Conservation (phyloP, 1,284 basidiomycete species). For the Dichomitus squalens region DNA sequence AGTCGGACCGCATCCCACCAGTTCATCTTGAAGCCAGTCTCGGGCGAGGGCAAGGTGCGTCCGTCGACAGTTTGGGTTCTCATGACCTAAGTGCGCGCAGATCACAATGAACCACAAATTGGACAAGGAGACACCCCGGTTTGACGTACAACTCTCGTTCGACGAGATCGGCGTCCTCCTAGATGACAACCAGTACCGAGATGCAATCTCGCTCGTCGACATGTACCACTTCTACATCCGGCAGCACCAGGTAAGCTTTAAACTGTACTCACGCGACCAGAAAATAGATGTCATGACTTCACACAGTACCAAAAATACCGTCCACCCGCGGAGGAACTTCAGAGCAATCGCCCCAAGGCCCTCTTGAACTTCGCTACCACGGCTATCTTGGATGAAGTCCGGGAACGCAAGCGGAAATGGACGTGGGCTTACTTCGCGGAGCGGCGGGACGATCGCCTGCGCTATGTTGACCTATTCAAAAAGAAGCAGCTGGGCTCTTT, state of each 20-base stretch:
- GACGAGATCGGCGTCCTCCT: constrained; percentile 94
- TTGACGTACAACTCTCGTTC: constrained; percentile 90
- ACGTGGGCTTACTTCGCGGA: constrained; percentile 92
- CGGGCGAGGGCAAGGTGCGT: constrained; percentile 87
- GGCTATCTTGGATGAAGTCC: constrained; percentile 87
- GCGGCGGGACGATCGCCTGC: constrained; percentile 83
- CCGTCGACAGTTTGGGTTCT: background rate
- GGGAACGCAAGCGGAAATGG: constrained; percentile 86
- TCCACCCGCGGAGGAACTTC: constrained; percentile 65
- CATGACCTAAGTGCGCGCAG: constrained; percentile 39
- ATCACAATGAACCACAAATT: constrained; percentile 84
- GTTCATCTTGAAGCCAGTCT: constrained; percentile 95
- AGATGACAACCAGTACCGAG: constrained; percentile 95
- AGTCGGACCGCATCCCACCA: constrained; percentile 73
- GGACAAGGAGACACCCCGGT: constrained; percentile 77
- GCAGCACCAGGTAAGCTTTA: constrained; percentile 72
- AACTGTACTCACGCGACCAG: background rate
- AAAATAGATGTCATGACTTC: constrained; percentile 1
- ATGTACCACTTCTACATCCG: constrained; percentile 97
- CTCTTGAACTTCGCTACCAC: constrained; percentile 81
- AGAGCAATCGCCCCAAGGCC: constrained; percentile 69
- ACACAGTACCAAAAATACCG: constrained; percentile 81
- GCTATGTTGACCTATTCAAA: constrained; percentile 90
- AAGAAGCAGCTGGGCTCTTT: constrained; percentile 66
- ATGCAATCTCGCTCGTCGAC: constrained; percentile 91